Base-by-base conservation (phyloP, 129 eudicot species). In the Lactuca sativa region DNA sequence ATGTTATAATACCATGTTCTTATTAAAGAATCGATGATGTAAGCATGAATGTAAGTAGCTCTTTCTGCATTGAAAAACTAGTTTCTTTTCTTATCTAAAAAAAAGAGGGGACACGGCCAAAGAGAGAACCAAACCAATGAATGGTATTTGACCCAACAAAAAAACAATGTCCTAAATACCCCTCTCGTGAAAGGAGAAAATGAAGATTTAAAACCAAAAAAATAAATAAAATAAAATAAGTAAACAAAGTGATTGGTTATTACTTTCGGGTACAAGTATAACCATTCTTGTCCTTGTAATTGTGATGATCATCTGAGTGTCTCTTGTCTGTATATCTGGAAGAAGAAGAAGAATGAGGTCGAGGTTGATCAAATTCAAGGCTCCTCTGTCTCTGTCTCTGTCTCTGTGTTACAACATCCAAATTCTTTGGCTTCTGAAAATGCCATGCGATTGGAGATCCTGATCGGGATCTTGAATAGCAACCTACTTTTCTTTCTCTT, bases 361-460 rank as follows among this genome's bases (percentile, higher is more conserved):
- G 30, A 25, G 30, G 30, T 25, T 25, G 30, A 25, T 25, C 30
- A 25, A 25, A 25, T 1, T 25, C 30, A 25, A 25, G 30, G 30
- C 30, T 25, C 30, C 30, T 25, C 30, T 25, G 30, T 25, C 21
- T 18, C 21, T 18, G 21, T 18, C 0, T 18, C 21, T 18, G 13
- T 2, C 15, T 10, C 5, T 11, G 52, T 47, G 52, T 47, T 47
- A 12, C 49, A 61, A 12, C 49, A 61, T 72, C 62, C 43, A 34
- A 21, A 73, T 52, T 73, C 70, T 73, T 73, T 14, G 63, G 73
- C 67, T 82, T 89, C 59, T 71, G 84, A 21, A 75, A 67, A 74
- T 81, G 69, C 93, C 88, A 90, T 4, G 86, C 53, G 52, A 73
- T 77, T 6, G 96, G 96, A 25, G 96, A 88, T 13, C 88, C 79